Conservation (phyloP, 768 basidiomycete species). For the Termitomyces sp. region DNA sequence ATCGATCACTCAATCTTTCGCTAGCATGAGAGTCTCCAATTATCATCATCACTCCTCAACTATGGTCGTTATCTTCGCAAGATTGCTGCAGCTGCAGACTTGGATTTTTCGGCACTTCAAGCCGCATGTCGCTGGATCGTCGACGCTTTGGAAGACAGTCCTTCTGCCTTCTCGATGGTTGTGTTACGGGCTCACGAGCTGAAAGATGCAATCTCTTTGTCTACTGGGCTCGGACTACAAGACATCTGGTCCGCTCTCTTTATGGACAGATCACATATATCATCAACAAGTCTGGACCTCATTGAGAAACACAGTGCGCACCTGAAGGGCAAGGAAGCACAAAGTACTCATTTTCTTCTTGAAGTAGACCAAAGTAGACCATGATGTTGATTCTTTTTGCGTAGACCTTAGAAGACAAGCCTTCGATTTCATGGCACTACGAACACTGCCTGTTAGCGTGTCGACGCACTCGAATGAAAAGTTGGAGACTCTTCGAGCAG, state of each 20-base stretch:
- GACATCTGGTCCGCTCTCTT: slow-evolving; percentile 63
- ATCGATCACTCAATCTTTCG: neutral
- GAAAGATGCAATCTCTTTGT: slow-evolving; percentile 44
- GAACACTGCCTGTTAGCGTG: slow-evolving; percentile 21
- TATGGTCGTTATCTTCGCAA: slow-evolving; percentile 38
- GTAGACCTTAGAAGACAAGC: slow-evolving; percentile 34
- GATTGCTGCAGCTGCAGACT: slow-evolving; percentile 27
- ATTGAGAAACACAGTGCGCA: slow-evolving; percentile 19
- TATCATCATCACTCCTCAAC: slow-evolving; percentile 30
- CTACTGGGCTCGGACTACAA: slow-evolving; percentile 66
- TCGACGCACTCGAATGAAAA: slow-evolving; percentile 13
- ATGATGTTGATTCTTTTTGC: neutral
- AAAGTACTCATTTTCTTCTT: slow-evolving; percentile 5
- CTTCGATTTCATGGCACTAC: slow-evolving; percentile 34
- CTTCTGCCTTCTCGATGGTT: slow-evolving; percentile 28
- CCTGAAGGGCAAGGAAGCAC: slow-evolving; percentile 13
- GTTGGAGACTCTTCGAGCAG: slow-evolving; percentile 10
- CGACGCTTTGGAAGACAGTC: slow-evolving; percentile 30
- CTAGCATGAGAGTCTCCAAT: slow-evolving; percentile 24
- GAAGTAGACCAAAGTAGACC: neutral
- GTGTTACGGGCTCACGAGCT: slow-evolving; percentile 31
- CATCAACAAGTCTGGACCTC: slow-evolving; percentile 9
- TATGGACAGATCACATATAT: slow-evolving; percentile 15
- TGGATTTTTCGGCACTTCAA: slow-evolving; percentile 66
- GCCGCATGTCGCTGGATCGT: slow-evolving; percentile 52